These are phyloP conservation scores for Pythium apleroticum DNA, from an alignment of 352 stramenopile species.

Conservation along the genomic window DNA sequence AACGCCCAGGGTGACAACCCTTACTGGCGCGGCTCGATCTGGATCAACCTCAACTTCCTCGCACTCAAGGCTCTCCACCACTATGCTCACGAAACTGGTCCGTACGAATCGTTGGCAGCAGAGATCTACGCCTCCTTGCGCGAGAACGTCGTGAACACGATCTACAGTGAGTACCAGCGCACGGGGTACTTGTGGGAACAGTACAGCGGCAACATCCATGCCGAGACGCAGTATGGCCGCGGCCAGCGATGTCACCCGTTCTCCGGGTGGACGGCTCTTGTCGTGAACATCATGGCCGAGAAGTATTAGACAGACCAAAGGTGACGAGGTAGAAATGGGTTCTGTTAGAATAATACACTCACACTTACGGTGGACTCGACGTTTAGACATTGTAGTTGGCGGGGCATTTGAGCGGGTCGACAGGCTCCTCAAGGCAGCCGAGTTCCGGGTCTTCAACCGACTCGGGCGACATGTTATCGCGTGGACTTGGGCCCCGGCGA, in stretches of 20 bases:
- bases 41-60: slow-evolving; percentile 94
- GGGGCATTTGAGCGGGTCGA: slow-evolving; percentile 48
- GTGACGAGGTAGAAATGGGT: background rate
- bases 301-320: slow-evolving; percentile 58
- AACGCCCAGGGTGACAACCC: slow-evolving; percentile 91
- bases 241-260: slow-evolving; percentile 92
- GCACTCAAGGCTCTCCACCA: slow-evolving; percentile 81
- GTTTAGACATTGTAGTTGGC: slow-evolving; percentile 59
- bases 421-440: slow-evolving; percentile 25
- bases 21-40: slow-evolving; percentile 94
- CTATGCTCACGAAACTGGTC: slow-evolving; percentile 54
- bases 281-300: slow-evolving; percentile 93
- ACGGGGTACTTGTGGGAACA: slow-evolving; percentile 94
- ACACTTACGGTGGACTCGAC: slow-evolving; percentile 6
- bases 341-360: background rate
- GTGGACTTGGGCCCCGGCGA: slow-evolving; percentile 24
- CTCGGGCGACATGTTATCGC: slow-evolving; percentile 11
- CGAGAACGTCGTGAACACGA: slow-evolving; percentile 57
- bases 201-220: slow-evolving; percentile 82
- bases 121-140: slow-evolving; percentile 54
- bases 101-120: slow-evolving; percentile 44
- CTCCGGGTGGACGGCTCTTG: slow-evolving; percentile 91
- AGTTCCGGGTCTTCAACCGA: slow-evolving; percentile 17
- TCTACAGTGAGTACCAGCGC: slow-evolving; percentile 79
- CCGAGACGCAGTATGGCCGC: slow-evolving; percentile 50